phyloP scores from a whole-genome alignment of 768 basidiomycete species.

The Boletus insuetus region DNA sequence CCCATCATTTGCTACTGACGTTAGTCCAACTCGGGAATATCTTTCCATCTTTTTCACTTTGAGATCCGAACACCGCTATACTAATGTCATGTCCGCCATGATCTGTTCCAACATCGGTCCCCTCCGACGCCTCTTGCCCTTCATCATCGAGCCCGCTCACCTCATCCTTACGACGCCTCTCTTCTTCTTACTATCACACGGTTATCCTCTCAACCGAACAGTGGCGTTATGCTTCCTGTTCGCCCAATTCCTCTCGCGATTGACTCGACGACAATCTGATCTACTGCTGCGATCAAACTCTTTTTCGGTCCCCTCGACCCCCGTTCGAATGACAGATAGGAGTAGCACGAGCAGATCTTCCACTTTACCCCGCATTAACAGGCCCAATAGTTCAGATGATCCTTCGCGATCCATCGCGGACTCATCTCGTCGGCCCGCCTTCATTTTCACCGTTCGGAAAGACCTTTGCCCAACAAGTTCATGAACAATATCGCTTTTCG shows the following conservation, averaged over 20 bases:
- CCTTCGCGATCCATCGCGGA: conserved; percentile 24
- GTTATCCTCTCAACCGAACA: not conserved
- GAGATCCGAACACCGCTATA: conserved; percentile 12
- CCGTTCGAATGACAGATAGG: conserved; percentile 11
- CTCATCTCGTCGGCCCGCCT: conserved; percentile 7
- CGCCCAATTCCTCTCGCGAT: conserved; percentile 8
- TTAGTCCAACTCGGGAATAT: conserved; percentile 5
- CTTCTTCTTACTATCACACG: not conserved
- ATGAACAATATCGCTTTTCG: not conserved
- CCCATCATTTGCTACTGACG: not conserved
- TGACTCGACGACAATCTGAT: conserved; percentile 21
- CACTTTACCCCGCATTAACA: conserved; percentile 17
- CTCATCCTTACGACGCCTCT: not conserved
- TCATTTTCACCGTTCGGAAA: conserved; percentile 6
- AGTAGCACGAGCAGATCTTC: conserved; percentile 8
- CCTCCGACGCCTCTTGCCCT: not conserved
- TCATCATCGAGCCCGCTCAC: conserved; percentile 1
- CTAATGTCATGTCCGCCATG: conserved; percentile 10
- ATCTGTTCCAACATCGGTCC: not conserved
- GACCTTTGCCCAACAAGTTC: not conserved
- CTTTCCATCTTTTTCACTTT: not conserved
- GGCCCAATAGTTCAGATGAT: not conserved
- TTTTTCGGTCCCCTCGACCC: not conserved
- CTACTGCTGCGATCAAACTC: conserved; percentile 17
- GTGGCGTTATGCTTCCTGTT: conserved; percentile 11